Percentiles rank a stretch among this genome's conserved stretches.
These are phyloP conservation scores for Erodium moschatum DNA, from an alignment of 441 rosid species.

Conservation along the genomic window DNA sequence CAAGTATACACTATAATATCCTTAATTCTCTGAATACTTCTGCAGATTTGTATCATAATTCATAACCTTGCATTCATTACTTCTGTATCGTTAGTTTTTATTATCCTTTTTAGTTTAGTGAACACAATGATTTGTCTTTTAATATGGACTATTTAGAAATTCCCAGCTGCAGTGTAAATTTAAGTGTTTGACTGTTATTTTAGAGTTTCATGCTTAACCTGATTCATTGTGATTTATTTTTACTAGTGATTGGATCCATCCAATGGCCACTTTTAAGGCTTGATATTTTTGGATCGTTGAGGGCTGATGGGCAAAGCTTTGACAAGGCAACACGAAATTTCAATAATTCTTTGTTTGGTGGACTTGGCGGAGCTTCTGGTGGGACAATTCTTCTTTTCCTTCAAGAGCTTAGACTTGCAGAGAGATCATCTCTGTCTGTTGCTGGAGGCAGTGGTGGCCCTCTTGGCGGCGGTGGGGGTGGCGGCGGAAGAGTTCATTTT, in stretches of 20 bases:
- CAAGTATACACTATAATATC: background rate
- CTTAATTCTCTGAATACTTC: background rate
- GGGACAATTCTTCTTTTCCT: slow-evolving; percentile 96
- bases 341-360: slow-evolving; percentile 57
- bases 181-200: background rate
- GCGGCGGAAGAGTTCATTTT: slow-evolving; percentile 98
- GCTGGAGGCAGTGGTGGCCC: slow-evolving; percentile 80
- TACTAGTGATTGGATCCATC: slow-evolving; percentile 74
- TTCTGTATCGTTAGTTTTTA: background rate
- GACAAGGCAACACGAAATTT: slow-evolving; percentile 33
- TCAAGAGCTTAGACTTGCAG: slow-evolving; percentile 61
- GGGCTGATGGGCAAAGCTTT: slow-evolving; percentile 85
- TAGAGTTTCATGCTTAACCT: background rate
- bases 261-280: slow-evolving; percentile 79
- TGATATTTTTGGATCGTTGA: slow-evolving; percentile 64
- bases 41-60: background rate
- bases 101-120: background rate
- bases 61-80: too few species aligned
- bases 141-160: background rate
- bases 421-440: slow-evolving; percentile 61
- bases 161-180: background rate
- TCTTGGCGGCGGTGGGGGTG: slow-evolving; percentile 96
- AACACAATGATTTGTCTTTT: background rate
- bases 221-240: slow-evolving; percentile 18
- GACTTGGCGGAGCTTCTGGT: slow-evolving; percentile 98